Evolutionary conservation across 2,329 filamentous ascomycete species (phyloP).

Genomic region (Xylaria sp.): DNA sequence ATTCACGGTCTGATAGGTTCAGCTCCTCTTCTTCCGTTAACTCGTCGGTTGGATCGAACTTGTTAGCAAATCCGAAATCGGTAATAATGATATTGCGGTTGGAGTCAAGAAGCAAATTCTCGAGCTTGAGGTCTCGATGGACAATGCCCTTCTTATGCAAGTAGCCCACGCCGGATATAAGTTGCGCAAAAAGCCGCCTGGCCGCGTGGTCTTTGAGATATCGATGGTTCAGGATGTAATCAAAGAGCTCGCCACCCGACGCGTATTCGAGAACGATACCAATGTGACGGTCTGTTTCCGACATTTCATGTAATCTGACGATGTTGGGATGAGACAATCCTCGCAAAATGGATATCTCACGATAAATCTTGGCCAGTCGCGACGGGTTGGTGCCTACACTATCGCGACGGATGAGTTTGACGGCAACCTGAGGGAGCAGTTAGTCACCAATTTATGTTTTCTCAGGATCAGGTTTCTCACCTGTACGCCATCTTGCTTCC

Average conservation of each 20-base stretch:
- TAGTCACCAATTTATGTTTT: slow-evolving; percentile 3
- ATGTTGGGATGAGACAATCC: slow-evolving; percentile 94
- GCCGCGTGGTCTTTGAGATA: slow-evolving; percentile 94
- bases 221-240: slow-evolving; percentile 94
- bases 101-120: slow-evolving; percentile 89
- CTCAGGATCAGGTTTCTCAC: slow-evolving; percentile 37
- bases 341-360: slow-evolving; percentile 86
- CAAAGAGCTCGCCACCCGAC: slow-evolving; percentile 93
- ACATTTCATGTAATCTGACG: slow-evolving; percentile 94
- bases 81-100: slow-evolving; percentile 99
- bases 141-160: slow-evolving; percentile 98
- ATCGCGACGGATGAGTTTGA: slow-evolving; percentile 90
- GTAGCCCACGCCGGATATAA: slow-evolving; percentile 94
- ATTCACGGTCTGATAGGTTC: slow-evolving; percentile 79
- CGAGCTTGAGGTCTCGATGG: slow-evolving; percentile 91
- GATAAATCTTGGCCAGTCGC: slow-evolving; percentile 91
- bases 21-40: slow-evolving; percentile 85
- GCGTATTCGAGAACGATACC: slow-evolving; percentile 98
- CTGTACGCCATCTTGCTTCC: slow-evolving; percentile 92
- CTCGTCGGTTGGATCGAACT: slow-evolving; percentile 85
- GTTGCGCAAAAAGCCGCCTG: slow-evolving; percentile 84
- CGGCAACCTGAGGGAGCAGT: slow-evolving; percentile 63
- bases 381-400: slow-evolving; percentile 82
- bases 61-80: slow-evolving; percentile 98
- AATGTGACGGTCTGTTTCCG: slow-evolving; percentile 94